Base-by-base conservation (phyloP, 345 rosid genomes). In the Salix udensis region DNA sequence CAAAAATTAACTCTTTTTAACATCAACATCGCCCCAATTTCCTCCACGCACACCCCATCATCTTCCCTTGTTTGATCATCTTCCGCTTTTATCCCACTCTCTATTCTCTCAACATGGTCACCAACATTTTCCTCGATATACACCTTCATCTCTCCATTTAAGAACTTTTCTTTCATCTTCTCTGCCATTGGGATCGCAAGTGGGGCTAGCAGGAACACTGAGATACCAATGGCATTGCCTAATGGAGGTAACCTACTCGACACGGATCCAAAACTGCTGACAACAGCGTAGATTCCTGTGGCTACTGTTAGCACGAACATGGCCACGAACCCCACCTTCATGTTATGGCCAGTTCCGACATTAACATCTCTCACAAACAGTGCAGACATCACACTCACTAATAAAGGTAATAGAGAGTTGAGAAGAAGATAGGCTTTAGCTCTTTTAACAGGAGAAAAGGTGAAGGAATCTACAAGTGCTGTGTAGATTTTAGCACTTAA, bases 401-500 rank as follows among this genome's bases (percentile, higher is more conserved):
- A 12, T 23, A 90, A 68, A 2, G 99, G 99, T 61, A 85, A 71
- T 8, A 87, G 23, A 7, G 99, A 78, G 89, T 79, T 89, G 10
- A 95, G 83, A 42, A 93, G 84, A 52, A 95, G 91, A 81, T 88
- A 95, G 28, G 80, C 80, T 19, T 75, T 77, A 0, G 94, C 95
- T 44, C 80, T 90, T 64, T 81, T 70, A 0, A 18, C 39, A 2
- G 84, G 83, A 15, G 76, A 61, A 46, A 70, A 53, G 79, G 84
- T 82, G 15, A 85, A 52, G 18, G 83, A 82, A 8, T 87, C 73
- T 8, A 96, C 97, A 4, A 89, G 53, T 48, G 81, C 85, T 6
- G 99, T 87, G 83, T 93, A 96, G 21, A 96, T 78, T 72, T 90
- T 89, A 34, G 96, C 94, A 34, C 94, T 92, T 64, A 96, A 80